Percentiles rank a stretch among this genome's conserved stretches.
phyloP scores from a whole-genome alignment of 257 asterid species.

The Solanum chilense region DNA sequence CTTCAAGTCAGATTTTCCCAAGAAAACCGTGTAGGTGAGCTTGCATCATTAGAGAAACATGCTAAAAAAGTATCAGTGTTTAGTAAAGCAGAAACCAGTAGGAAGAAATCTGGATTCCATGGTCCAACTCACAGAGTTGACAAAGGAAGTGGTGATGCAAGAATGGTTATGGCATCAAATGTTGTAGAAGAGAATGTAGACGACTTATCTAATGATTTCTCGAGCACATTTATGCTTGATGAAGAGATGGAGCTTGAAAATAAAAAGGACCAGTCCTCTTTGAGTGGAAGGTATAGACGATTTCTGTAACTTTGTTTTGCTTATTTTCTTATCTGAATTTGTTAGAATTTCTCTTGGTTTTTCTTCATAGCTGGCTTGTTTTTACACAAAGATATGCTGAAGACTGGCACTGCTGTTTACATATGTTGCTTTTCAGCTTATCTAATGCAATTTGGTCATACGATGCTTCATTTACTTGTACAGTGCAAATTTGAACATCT shows the following conservation, averaged over 20 bases:
- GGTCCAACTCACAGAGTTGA: constrained; percentile 4
- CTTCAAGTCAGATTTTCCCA: constrained; percentile 13
- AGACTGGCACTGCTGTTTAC: neutral
- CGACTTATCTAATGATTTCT: constrained; percentile 48
- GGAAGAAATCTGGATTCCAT: constrained; percentile 7
- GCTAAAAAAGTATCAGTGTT: constrained; percentile 2
- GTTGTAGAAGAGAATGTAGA: constrained; percentile 19
- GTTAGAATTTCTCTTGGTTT: neutral
- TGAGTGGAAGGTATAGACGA: constrained; percentile 38
- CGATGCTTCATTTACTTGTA: neutral
- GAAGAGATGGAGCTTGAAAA: constrained; percentile 76
- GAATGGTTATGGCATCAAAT: constrained; percentile 15
- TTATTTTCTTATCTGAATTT: neutral
- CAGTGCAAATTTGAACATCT: neutral
- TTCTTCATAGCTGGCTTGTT: neutral
- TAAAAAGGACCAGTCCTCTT: constrained; percentile 26
- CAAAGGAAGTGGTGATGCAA: neutral
- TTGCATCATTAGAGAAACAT: constrained; percentile 9
- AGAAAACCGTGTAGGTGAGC: constrained; percentile 16
- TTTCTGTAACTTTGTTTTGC: neutral
- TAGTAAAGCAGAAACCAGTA: constrained; percentile 13
- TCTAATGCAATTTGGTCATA: neutral
- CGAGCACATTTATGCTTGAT: constrained; percentile 67
- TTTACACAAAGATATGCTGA: neutral
- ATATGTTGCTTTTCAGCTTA: neutral